Conservation (phyloP, 805 yeast genomes). For the Candida multigemmis region DNA sequence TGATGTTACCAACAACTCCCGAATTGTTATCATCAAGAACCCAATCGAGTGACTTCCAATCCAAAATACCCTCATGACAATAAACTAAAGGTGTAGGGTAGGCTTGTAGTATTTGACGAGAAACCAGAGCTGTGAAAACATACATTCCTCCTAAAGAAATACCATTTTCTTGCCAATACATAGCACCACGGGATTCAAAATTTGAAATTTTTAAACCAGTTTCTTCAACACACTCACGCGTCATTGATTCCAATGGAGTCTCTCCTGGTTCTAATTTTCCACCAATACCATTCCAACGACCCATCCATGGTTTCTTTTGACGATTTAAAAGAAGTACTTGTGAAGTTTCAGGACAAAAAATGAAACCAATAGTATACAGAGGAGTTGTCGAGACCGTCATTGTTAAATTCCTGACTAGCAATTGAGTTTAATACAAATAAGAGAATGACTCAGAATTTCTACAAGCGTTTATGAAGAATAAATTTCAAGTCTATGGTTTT, state of each 20-base stretch:
- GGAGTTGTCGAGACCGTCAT: too few relatives aligned
- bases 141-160: slow-evolving; percentile 26
- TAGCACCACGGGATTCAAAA: slow-evolving; percentile 22
- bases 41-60: slow-evolving; percentile 33
- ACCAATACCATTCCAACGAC: slow-evolving; percentile 40
- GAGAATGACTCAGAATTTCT: too few relatives aligned
- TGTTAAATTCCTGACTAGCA: too few relatives aligned
- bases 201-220: slow-evolving; percentile 24
- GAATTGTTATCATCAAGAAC: slow-evolving; percentile 21
- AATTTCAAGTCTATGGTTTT: too few relatives aligned
- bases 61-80: slow-evolving; percentile 33
- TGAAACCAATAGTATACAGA: slow-evolving; percentile 18
- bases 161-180: slow-evolving; percentile 21
- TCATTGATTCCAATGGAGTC: slow-evolving; percentile 28
- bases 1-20: slow-evolving; percentile 32
- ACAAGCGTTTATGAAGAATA: too few relatives aligned
- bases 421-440: too few relatives aligned
- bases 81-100: slow-evolving; percentile 16
- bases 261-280: slow-evolving; percentile 30
- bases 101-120: slow-evolving; percentile 13
- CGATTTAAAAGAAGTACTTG: slow-evolving; percentile 28
- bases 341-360: slow-evolving; percentile 18
- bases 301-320: slow-evolving; percentile 38
- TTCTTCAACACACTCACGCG: slow-evolving; percentile 32
- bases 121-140: slow-evolving; percentile 27